phyloP scores from a whole-genome alignment of 1,139 yeast genomes.

The Yamadazyma epiphylla region DNA sequence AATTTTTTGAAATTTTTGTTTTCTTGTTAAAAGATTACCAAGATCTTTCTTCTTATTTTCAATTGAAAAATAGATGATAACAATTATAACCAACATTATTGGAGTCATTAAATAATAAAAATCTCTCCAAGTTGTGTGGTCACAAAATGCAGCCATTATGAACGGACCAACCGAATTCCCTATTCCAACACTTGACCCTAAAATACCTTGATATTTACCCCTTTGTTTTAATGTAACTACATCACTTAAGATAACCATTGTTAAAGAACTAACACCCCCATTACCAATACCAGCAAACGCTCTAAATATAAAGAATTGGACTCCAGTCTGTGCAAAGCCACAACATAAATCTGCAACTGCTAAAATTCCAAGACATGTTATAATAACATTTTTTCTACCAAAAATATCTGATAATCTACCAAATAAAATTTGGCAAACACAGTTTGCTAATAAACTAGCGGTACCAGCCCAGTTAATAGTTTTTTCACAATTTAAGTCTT shows the following conservation, averaged over 20 bases:
- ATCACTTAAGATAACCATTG: conserved; percentile 43
- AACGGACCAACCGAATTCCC: conserved; percentile 58
- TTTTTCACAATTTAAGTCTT: conserved; percentile 32
- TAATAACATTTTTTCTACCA: conserved; percentile 37
- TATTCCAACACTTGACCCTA: conserved; percentile 44
- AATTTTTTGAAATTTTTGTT: conserved; percentile 35
- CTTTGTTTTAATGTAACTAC: conserved; percentile 38
- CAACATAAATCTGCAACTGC: conserved; percentile 38
- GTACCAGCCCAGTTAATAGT: conserved; percentile 49
- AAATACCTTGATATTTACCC: conserved; percentile 44
- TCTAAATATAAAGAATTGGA: conserved; percentile 37
- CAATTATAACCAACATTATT: conserved; percentile 21
- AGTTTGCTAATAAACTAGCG: conserved; percentile 39
- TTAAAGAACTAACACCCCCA: conserved; percentile 40
- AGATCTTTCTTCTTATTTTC: conserved; percentile 18
- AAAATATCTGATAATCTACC: conserved; percentile 39
- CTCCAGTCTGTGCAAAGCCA: conserved; percentile 37
- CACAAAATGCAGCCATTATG: conserved; percentile 45
- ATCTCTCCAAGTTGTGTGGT: conserved; percentile 43
- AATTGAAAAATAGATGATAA: conserved; percentile 20
- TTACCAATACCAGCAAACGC: conserved; percentile 43
- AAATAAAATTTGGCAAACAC: conserved; percentile 38
- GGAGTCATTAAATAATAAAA: conserved; percentile 45
- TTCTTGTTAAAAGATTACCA: conserved; percentile 20
- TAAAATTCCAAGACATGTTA: conserved; percentile 27